Percentiles rank a stretch among this genome's conserved stretches.
Evolutionary conservation across 352 stramenopile species (phyloP).

Genomic region (Elongisporangium undulatum): DNA sequence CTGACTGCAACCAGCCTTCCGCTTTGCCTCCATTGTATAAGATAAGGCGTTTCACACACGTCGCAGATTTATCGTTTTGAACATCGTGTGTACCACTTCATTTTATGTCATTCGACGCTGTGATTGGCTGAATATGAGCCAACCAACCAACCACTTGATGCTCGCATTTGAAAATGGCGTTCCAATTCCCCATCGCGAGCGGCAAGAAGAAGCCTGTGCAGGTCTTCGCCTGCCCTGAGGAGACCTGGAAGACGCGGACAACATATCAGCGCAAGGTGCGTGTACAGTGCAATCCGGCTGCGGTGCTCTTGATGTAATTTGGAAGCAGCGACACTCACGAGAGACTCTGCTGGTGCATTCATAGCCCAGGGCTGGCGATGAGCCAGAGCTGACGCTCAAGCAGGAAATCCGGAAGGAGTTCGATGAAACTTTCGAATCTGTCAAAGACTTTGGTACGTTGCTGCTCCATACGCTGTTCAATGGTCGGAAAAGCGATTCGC

Average conservation of each 20-base stretch:
- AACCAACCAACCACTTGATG: constrained; percentile 8
- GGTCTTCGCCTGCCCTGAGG: constrained; percentile 69
- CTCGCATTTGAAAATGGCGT: constrained; percentile 22
- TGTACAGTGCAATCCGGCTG: neutral
- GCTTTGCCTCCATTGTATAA: neutral
- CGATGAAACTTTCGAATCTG: constrained; percentile 62
- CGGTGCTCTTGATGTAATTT: constrained; percentile 1
- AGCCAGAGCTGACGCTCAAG: constrained; percentile 38
- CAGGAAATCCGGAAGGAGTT: constrained; percentile 80
- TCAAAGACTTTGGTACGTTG: constrained; percentile 64
- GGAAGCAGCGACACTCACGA: constrained; percentile 6
- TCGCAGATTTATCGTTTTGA: constrained; percentile 15
- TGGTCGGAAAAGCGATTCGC: too few species aligned
- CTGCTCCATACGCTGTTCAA: neutral
- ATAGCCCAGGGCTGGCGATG: constrained; percentile 23
- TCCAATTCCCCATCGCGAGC: constrained; percentile 69
- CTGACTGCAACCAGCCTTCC: too few species aligned
- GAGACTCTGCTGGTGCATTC: constrained; percentile 1
- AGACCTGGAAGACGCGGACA: constrained; percentile 65
- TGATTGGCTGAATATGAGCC: constrained; percentile 12
- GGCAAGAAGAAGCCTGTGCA: constrained; percentile 76
- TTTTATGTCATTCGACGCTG: neutral
- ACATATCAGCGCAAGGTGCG: constrained; percentile 21
- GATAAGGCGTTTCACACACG: constrained; percentile 15
- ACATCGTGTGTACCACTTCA: constrained; percentile 5